phyloP scores from a whole-genome alignment of 2,329 filamentous ascomycete species.

The Immersiporthe knoxdaviesiana region DNA sequence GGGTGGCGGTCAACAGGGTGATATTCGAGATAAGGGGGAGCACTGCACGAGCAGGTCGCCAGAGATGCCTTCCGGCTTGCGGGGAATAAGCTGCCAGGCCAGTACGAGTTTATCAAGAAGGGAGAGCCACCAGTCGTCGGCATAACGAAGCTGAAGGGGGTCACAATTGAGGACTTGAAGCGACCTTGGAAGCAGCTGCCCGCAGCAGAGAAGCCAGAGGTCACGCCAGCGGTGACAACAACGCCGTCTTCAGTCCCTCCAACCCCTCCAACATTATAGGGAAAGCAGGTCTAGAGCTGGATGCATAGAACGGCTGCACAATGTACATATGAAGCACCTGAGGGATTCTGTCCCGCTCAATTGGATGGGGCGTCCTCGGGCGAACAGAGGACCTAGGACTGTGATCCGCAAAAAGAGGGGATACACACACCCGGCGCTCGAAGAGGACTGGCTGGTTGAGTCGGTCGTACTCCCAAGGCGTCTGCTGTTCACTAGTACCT shows the following conservation, averaged over 20 bases:
- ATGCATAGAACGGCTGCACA: constrained; percentile 25
- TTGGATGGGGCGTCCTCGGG: neutral
- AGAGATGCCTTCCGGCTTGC: constrained; percentile 92
- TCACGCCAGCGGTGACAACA: constrained; percentile 37
- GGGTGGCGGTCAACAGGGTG: constrained; percentile 88
- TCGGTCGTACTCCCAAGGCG: neutral
- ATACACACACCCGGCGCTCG: neutral
- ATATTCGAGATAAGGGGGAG: constrained; percentile 90
- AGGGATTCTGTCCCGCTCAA: neutral
- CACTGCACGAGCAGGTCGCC: constrained; percentile 92
- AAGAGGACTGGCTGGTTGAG: neutral
- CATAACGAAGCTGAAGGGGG: constrained; percentile 78
- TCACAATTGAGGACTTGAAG: constrained; percentile 84
- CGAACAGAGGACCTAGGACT: neutral
- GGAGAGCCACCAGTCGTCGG: constrained; percentile 89
- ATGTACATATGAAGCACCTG: constrained; percentile 7
- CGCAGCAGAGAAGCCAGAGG: constrained; percentile 43
- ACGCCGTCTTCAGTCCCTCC: constrained; percentile 40
- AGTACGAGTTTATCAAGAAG: constrained; percentile 93
- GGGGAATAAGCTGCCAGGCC: constrained; percentile 88
- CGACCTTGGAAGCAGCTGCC: constrained; percentile 72
- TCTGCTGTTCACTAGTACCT: neutral
- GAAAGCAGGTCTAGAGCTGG: constrained; percentile 32
- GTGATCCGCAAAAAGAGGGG: neutral
- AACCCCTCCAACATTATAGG: constrained; percentile 40